Base-by-base conservation (phyloP, 2,329 filamentous ascomycete genomes). In the Alternaria triticimaculans region DNA sequence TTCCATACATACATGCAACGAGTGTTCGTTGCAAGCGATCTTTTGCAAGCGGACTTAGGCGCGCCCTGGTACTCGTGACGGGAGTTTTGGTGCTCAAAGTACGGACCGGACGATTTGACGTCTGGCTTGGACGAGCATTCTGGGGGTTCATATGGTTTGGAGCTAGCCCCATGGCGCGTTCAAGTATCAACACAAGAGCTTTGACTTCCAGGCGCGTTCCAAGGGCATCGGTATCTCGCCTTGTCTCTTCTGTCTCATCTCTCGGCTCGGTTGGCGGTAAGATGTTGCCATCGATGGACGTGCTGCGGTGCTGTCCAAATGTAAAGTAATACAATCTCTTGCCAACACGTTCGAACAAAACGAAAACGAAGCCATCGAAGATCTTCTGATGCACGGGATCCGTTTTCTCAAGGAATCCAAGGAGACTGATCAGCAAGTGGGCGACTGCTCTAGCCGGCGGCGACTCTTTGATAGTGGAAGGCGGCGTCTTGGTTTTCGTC, bases 21-120 rank as follows among this genome's bases (percentile, higher is more conserved):
- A 85, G 76, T 0, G 82, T 84, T 5, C 79, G 74, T 63, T 84
- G 82, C 46, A 85, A 74, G n/a, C 79, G 74, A 20, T 83, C 78
- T 62, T 80, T 82, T 5, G 80, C 82, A 6, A 77, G 63, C 2
- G 77, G 58, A 28, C 76, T 75, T 2, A 84, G 63, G 1, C 76
- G 71, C 9, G 72, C 68, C 63, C 78, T 80, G 0, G 72, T 74
- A 1, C 68, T 56, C 6, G 72, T 66, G 12, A 69, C 65, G 5
- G 75, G 67, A 20, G 55, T 67, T 21, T 72, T 78, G 11, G 67
- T 33, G 25, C 72, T 76, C n/a, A 75, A 66, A 6, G 73, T 65
- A 18, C 79, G 76, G 20, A 59, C 66, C 28, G 64, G 45, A 5
- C 55, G 58, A 11, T 61, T 64, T 1, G 58, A 18, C 5, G 26